Conservation (phyloP, 2,329 filamentous ascomycete species). For the Coniella vitis region DNA sequence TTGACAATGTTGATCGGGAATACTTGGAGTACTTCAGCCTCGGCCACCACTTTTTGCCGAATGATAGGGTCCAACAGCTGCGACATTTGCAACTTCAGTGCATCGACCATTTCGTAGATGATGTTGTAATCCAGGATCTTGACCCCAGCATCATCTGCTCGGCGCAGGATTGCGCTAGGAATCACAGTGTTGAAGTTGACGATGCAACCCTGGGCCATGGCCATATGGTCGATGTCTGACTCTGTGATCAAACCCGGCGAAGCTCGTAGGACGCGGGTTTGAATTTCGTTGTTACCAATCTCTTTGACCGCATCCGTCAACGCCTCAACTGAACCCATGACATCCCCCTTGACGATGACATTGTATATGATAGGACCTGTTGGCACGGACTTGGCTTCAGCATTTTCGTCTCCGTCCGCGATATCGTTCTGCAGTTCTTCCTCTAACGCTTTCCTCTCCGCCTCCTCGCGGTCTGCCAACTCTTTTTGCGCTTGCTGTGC, state of each 20-base stretch:
- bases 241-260: conserved; percentile 73
- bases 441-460: conserved; percentile 33
- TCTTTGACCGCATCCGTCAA: conserved; percentile 69
- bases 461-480: conserved; percentile 52
- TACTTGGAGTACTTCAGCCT: conserved; percentile 76
- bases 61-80: conserved; percentile 62
- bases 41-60: conserved; percentile 67
- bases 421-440: conserved; percentile 28
- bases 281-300: conserved; percentile 79
- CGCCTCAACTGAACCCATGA: conserved; percentile 89
- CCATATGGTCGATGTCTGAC: conserved; percentile 84
- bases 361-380: conserved; percentile 52
- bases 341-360: conserved; percentile 88
- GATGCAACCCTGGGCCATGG: conserved; percentile 66
- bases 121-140: conserved; percentile 77
- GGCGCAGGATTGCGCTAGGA: conserved; percentile 57
- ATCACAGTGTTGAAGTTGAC: conserved; percentile 79
- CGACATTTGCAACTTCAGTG: conserved; percentile 61
- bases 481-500: conserved; percentile 73
- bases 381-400: conserved; percentile 24
- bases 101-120: conserved; percentile 74
- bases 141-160: conserved; percentile 67
- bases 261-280: conserved; percentile 67
- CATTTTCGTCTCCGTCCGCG: conserved; percentile 29
- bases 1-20: conserved; percentile 80